Evolutionary conservation across 2,329 filamentous ascomycete genomes (phyloP).

Genomic region (Penicillium sp.): DNA sequence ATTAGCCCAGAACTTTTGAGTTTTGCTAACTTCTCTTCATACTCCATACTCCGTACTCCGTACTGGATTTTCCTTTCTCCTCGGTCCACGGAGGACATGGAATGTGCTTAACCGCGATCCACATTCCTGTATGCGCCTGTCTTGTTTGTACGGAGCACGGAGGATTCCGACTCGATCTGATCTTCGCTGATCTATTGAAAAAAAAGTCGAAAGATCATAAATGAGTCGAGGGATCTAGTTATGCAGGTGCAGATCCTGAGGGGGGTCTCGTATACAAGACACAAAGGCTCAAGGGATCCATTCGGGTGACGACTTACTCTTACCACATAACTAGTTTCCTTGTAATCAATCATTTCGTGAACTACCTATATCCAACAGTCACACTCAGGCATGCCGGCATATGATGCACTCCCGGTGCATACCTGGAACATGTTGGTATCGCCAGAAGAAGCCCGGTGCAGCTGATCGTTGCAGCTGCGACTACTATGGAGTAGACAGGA

Average conservation of each 20-base stretch:
- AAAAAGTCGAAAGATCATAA: slow-evolving; percentile 5
- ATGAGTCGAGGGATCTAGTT: slow-evolving; percentile 1
- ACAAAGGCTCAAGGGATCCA: slow-evolving; percentile 1
- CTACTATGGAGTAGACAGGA: no score
- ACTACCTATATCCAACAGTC: not conserved
- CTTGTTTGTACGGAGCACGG: not conserved
- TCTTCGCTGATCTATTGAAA: slow-evolving; percentile 9
- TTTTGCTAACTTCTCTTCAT: no score
- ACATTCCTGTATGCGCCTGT: not conserved
- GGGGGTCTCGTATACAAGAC: slow-evolving; percentile 5
- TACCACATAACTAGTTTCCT: not conserved
- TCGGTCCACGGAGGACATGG: not conserved
- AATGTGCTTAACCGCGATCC: slow-evolving; percentile 5
- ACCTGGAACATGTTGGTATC: not conserved
- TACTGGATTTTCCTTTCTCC: slow-evolving; percentile 3
- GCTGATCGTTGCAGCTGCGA: no score
- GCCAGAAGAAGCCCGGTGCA: slow-evolving; percentile 15
- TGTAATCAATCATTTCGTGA: not conserved
- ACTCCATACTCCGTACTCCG: no score
- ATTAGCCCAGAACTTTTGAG: slow-evolving; percentile 3
- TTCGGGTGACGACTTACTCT: not conserved
- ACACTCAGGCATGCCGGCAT: not conserved
- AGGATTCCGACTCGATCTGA: not conserved
- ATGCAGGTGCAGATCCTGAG: slow-evolving; percentile 23
- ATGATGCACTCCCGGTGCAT: not conserved